Conservation (phyloP, 225 moss, liverwort and hornwort genomes). For the Lunularia cruciata region DNA sequence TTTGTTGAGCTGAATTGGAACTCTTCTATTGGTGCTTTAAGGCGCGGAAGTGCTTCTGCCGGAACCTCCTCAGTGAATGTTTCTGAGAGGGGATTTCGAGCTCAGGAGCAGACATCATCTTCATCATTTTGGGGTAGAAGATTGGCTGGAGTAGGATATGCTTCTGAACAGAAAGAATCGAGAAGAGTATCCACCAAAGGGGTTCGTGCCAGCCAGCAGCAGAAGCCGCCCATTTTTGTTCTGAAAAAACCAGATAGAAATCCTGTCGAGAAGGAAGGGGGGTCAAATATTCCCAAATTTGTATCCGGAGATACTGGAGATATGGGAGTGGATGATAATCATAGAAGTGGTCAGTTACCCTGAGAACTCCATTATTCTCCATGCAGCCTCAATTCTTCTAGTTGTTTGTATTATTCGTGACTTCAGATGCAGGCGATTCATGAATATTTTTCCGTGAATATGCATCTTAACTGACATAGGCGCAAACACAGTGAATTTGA, state of each 20-base stretch:
- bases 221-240: constrained; percentile 42
- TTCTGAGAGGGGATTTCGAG: too few relatives aligned
- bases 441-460: too few relatives aligned
- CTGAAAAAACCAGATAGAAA: constrained; percentile 42
- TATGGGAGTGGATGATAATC: constrained; percentile 23
- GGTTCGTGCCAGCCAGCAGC: constrained; percentile 14
- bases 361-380: background rate
- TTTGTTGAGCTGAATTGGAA: background rate
- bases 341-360: constrained; percentile 37
- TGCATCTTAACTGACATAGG: too few relatives aligned
- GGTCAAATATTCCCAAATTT: constrained; percentile 10
- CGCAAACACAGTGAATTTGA: too few relatives aligned
- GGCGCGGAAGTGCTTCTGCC: background rate
- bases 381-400: background rate
- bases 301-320: constrained; percentile 16
- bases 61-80: too few relatives aligned
- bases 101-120: too few relatives aligned
- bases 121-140: constrained; percentile 20
- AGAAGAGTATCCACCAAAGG: background rate
- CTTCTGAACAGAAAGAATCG: background rate
- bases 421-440: too few relatives aligned
- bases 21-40: too few relatives aligned
- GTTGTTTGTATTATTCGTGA: background rate
- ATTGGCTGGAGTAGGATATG: background rate
- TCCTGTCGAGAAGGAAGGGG: background rate